These are phyloP conservation scores for Nannochloropsis oceanica DNA, from an alignment of 108 stramenopile genomes.

Conservation along the genomic window DNA sequence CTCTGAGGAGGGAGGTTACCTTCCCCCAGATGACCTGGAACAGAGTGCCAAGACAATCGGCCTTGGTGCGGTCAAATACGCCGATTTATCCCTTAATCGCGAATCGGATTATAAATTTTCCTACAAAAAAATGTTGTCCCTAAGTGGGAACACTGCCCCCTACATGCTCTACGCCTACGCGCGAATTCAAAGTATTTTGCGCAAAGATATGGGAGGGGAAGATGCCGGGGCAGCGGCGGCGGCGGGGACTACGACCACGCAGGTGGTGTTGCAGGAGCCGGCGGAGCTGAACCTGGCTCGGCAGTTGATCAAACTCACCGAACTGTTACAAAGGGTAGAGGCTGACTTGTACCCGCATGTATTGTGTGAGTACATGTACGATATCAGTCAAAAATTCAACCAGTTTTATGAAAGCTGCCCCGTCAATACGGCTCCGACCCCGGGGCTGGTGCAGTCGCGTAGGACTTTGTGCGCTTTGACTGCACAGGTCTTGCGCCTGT, in stretches of 20 bases:
- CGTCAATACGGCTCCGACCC: slow-evolving; percentile 21
- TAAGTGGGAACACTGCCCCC: slow-evolving; percentile 40
- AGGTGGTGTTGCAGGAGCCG: slow-evolving; percentile 15
- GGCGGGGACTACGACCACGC: background rate
- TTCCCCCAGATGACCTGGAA: background rate
- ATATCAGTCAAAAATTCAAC: slow-evolving; percentile 35
- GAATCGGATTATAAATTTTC: slow-evolving; percentile 41
- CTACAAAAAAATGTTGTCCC: slow-evolving; percentile 42
- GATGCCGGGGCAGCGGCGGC: slow-evolving; percentile 2
- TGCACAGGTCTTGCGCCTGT: background rate
- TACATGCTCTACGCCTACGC: slow-evolving; percentile 46
- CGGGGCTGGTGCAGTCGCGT: background rate
- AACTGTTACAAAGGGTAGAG: slow-evolving; percentile 27
- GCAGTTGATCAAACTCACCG: slow-evolving; percentile 19
- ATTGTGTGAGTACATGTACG: slow-evolving; percentile 41
- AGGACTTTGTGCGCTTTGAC: background rate
- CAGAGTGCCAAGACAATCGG: slow-evolving; percentile 22
- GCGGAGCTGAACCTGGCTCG: slow-evolving; percentile 32
- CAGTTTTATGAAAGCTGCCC: slow-evolving; percentile 39
- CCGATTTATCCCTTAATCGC: slow-evolving; percentile 38
- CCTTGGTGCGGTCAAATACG: slow-evolving; percentile 39
- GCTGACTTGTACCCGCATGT: slow-evolving; percentile 2
- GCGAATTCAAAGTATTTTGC: slow-evolving; percentile 20
- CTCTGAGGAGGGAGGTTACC: slow-evolving; percentile 11
- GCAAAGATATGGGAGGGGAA: slow-evolving; percentile 14